phyloP scores from a whole-genome alignment of 768 basidiomycete genomes.

The Panaeolus papilionaceus region DNA sequence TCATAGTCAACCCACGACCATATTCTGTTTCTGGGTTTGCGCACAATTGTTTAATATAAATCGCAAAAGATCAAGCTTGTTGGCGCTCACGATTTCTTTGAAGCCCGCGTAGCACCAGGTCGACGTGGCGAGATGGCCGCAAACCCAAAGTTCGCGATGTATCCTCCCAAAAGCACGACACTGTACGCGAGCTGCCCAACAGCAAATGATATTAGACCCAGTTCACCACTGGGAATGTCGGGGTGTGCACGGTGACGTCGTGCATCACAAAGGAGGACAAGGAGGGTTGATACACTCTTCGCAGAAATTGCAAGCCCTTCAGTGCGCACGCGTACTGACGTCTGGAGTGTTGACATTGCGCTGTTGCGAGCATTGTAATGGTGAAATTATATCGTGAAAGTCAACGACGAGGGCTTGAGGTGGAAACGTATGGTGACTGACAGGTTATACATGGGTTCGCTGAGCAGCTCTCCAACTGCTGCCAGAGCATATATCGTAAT shows the following conservation, averaged over 20 bases:
- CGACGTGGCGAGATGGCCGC: not conserved
- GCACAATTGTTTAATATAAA: constrained; percentile 13
- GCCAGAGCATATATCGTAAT: constrained; percentile 76
- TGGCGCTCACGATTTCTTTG: constrained; percentile 37
- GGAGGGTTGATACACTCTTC: constrained; percentile 78
- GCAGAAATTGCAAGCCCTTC: constrained; percentile 83
- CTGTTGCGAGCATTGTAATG: constrained; percentile 34
- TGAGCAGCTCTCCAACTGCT: constrained; percentile 76
- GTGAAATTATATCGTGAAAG: not conserved
- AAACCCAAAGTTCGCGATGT: constrained; percentile 50
- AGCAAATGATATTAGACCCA: constrained; percentile 85
- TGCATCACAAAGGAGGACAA: constrained; percentile 61
- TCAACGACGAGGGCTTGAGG: not conserved
- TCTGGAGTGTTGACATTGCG: constrained; percentile 71
- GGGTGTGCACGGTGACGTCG: constrained; percentile 23
- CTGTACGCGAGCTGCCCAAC: constrained; percentile 84
- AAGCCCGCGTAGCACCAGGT: not conserved
- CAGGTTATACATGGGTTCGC: constrained; percentile 85
- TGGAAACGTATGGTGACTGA: constrained; percentile 39
- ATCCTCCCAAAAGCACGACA: constrained; percentile 58
- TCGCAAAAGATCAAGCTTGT: constrained; percentile 25
- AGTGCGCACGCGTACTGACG: constrained; percentile 77
- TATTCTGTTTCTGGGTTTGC: constrained; percentile 5
- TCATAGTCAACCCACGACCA: constrained; percentile 26
- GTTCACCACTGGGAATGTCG: constrained; percentile 35